phyloP scores from a whole-genome alignment of 2,329 filamentous ascomycete genomes.

The Exophiala bonariae region DNA sequence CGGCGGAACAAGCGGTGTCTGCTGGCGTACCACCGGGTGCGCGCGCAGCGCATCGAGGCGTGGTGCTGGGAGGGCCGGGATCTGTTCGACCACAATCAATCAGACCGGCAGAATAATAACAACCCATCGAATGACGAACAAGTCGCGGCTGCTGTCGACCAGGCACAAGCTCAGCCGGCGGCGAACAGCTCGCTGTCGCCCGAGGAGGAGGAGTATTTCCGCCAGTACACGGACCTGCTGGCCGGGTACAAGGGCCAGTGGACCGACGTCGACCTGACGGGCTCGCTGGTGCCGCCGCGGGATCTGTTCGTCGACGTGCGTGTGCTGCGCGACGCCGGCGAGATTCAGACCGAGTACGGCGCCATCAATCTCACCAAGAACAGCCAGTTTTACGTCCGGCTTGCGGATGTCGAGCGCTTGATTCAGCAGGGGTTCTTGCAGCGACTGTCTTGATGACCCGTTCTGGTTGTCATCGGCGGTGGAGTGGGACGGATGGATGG shows the following conservation, averaged over 20 bases:
- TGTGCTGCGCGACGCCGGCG: conserved; percentile 92
- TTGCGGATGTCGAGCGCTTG: conserved; percentile 90
- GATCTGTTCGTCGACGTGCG: conserved; percentile 97
- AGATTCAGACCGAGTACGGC: conserved; percentile 98
- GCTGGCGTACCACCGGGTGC: conserved; percentile 87
- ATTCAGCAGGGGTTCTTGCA: conserved; percentile 95
- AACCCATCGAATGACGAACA: conserved; percentile 17
- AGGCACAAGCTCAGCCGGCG: conserved; percentile 49
- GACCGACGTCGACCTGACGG: conserved; percentile 96
- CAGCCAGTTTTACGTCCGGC: conserved; percentile 94
- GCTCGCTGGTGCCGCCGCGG: conserved; percentile 87
- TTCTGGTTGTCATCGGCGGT: not conserved
- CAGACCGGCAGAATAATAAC: too few relatives aligned
- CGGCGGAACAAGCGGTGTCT: conserved; percentile 93
- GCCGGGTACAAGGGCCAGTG: conserved; percentile 98
- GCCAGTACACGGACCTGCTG: conserved; percentile 85
- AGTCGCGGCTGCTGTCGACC: too few relatives aligned
- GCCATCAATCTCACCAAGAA: conserved; percentile 97
- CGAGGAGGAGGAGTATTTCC: conserved; percentile 94
- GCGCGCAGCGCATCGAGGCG: conserved; percentile 88
- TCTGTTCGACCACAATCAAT: conserved; percentile 60
- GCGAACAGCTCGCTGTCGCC: conserved; percentile 78
- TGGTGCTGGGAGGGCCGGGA: conserved; percentile 91
- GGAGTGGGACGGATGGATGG: too few relatives aligned
- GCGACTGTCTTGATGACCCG: conserved; percentile 81